phyloP scores from a whole-genome alignment of 2,329 filamentous ascomycete species.

The Purpureocillium takamizusanense region DNA sequence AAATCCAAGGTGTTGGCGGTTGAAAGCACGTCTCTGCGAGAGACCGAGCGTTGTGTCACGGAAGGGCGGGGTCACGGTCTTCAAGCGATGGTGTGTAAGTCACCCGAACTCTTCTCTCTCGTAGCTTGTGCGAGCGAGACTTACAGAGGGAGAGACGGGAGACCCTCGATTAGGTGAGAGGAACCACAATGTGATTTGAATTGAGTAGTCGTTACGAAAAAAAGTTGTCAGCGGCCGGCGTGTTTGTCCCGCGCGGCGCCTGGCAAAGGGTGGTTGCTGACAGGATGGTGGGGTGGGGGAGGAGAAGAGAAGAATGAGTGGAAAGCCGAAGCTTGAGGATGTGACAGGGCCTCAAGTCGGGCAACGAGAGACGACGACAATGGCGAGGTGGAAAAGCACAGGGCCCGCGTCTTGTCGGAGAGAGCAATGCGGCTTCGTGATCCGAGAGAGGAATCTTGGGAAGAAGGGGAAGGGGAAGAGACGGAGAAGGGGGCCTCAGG shows the following conservation, averaged over 20 bases:
- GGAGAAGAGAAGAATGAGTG: neutral
- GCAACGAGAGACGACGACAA: constrained; percentile 1
- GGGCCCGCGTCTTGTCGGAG: too few relatives aligned
- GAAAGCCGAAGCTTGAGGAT: constrained; percentile 4
- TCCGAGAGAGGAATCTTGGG: constrained; percentile 7
- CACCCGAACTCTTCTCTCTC: too few relatives aligned
- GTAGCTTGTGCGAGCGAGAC: too few relatives aligned
- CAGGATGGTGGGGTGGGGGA: neutral
- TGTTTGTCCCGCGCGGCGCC: too few relatives aligned
- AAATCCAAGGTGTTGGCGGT: neutral
- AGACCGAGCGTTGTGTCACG: constrained; percentile 1
- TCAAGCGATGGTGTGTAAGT: neutral
- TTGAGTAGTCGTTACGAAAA: too few relatives aligned
- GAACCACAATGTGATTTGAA: too few relatives aligned
- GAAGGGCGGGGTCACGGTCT: constrained; percentile 3
- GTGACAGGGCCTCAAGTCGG: neutral
- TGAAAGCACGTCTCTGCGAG: neutral
- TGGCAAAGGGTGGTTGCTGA: neutral
- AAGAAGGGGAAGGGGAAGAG: constrained; percentile 4
- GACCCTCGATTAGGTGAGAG: too few relatives aligned
- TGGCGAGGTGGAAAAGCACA: too few relatives aligned
- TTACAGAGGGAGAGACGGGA: too few relatives aligned
- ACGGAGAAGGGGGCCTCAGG: constrained; percentile 21
- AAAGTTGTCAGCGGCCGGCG: too few relatives aligned
- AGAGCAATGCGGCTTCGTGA: too few relatives aligned